Base-by-base conservation (phyloP, 2,329 filamentous ascomycete genomes). In the Aurifilum marmelostoma region DNA sequence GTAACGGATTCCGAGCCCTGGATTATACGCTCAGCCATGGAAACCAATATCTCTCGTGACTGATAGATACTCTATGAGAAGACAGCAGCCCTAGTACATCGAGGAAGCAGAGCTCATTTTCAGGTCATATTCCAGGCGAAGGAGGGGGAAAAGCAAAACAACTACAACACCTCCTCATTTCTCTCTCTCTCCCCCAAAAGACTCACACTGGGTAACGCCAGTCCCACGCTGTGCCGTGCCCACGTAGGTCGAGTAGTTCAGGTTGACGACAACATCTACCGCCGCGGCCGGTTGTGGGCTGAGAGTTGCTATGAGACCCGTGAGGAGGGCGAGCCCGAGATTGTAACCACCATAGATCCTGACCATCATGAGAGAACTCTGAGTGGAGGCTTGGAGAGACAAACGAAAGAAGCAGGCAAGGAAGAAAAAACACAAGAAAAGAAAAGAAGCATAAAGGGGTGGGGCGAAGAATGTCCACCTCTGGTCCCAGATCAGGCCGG, bases 1-100 rank as follows among this genome's bases (percentile, higher is more conserved):
- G 80, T 88, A 95, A 59, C 90, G 87, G 71, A 95, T 87, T 1
- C 91, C 91, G 7, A 92, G 83, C 91, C 61, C 61, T 63, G 7
- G 21, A n/a, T 47, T n/a, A 47, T n/a, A n/a, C 11, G 7, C 9
- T 63, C 2, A 27, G 52, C 24, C 27, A 7, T 56, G 3, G 9
- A 14, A 32, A 56, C 0, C 24, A 24, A 12, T 14, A 14, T 24
- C 6, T 54, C 0, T 27, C n/a, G 1, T 54, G 12, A 14, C 24
- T 27, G 50, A 29, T 16, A 21, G 6, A 16, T 21, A n/a, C n/a
- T n/a, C n/a, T n/a, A n/a, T n/a, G n/a, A n/a, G n/a, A n/a, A n/a
- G n/a, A n/a, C n/a, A n/a, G n/a, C n/a, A n/a, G n/a, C n/a, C n/a
- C n/a, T n/a, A n/a, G n/a, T n/a, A n/a, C n/a, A n/a, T n/a, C 43